Evolutionary conservation across 495 filamentous ascomycete genomes (phyloP).

Genomic region (Aspergillus haitiensis): DNA sequence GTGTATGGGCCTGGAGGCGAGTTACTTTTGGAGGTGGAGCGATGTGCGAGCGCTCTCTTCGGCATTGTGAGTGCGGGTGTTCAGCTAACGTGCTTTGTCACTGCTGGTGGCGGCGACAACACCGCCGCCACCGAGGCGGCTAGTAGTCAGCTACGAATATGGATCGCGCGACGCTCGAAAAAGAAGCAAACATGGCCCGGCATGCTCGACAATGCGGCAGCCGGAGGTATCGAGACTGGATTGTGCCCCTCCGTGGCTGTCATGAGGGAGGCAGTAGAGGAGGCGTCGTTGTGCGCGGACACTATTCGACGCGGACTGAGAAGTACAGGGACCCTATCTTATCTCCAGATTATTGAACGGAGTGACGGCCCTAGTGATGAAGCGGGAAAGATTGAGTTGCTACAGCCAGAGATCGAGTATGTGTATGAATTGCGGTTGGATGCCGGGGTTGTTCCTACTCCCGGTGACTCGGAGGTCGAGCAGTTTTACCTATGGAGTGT

Average conservation of each 20-base stretch:
- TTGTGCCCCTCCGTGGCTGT: conserved; percentile 48
- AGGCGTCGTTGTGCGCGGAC: conserved; percentile 44
- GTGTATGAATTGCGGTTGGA: conserved; percentile 51
- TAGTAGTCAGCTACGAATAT: conserved; percentile 37
- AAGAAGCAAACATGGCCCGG: conserved; percentile 51
- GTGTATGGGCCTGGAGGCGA: conserved; percentile 38
- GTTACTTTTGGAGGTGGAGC: conserved; percentile 44
- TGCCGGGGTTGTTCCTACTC: conserved; percentile 36
- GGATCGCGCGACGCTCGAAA: conserved; percentile 50
- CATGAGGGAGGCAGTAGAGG: conserved; percentile 56
- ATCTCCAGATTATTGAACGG: conserved; percentile 43
- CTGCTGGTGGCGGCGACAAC: conserved; percentile 20
- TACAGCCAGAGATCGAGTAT: conserved; percentile 48
- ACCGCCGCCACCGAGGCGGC: too few relatives aligned
- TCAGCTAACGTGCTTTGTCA: conserved; percentile 50
- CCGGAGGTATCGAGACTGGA: conserved; percentile 49
- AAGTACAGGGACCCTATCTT: conserved; percentile 28
- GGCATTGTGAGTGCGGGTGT: conserved; percentile 52
- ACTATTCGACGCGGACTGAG: conserved; percentile 28
- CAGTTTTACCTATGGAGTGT: conserved; percentile 49
- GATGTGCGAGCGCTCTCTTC: conserved; percentile 49
- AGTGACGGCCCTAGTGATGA: conserved; percentile 12
- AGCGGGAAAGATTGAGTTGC: conserved; percentile 32
- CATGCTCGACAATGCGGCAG: conserved; percentile 57
- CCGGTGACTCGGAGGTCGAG: conserved; percentile 55